Percentiles rank a stretch among this genome's conserved stretches.
phyloP scores from a whole-genome alignment of 495 filamentous ascomycete species.

The Cercophora scortea region DNA sequence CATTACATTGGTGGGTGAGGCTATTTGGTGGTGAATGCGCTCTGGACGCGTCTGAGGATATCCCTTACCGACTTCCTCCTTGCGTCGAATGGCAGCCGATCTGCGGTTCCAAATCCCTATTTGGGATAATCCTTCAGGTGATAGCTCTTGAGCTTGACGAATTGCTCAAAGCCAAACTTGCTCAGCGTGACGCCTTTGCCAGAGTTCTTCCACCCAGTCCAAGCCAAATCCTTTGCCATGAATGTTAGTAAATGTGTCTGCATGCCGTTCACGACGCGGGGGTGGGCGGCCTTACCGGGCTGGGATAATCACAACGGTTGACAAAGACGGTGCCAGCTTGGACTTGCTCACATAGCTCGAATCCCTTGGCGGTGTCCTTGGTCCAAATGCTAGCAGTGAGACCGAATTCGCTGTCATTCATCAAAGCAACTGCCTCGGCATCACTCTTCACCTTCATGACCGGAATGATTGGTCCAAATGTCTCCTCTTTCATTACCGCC shows the following conservation, averaged over 20 bases:
- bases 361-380: slow-evolving; percentile 72
- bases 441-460: slow-evolving; percentile 87
- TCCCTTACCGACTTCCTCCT: slow-evolving; percentile 16
- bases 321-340: slow-evolving; percentile 97
- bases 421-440: slow-evolving; percentile 70
- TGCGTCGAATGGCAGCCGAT: slow-evolving; percentile 5
- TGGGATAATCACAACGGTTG: slow-evolving; percentile 89
- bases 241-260: slow-evolving; percentile 10
- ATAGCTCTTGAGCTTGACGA: slow-evolving; percentile 91
- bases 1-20: slow-evolving; percentile 2
- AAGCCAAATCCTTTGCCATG: slow-evolving; percentile 77
- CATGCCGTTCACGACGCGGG: too few relatives aligned
- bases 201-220: slow-evolving; percentile 97
- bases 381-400: slow-evolving; percentile 98
- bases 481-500: slow-evolving; percentile 90
- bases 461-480: slow-evolving; percentile 90
- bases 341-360: slow-evolving; percentile 68
- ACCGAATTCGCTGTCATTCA: slow-evolving; percentile 95
- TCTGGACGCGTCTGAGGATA: slow-evolving; percentile 3
- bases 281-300: slow-evolving; percentile 55
- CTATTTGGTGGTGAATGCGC: slow-evolving; percentile 3
- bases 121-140: slow-evolving; percentile 87
- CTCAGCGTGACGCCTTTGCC: slow-evolving; percentile 86
- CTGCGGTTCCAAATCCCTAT: slow-evolving; percentile 25
- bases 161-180: slow-evolving; percentile 87